Evolutionary conservation across 352 stramenopile species (phyloP).

Genomic region (Phytophthora fragariae): DNA sequence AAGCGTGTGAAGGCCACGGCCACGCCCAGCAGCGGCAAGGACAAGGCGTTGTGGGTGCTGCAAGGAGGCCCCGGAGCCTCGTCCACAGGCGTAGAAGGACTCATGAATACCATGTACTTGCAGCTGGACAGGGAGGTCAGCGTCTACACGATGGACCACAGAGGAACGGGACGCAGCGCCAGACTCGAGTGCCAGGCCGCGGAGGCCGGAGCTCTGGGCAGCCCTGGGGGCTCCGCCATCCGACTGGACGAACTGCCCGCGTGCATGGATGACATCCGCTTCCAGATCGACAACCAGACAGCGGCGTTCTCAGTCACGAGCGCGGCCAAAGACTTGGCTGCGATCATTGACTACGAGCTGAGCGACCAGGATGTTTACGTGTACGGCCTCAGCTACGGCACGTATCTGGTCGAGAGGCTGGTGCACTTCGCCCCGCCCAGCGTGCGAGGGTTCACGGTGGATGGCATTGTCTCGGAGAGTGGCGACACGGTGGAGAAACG

Average conservation of each 20-base stretch:
- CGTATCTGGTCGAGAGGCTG: conserved; percentile 71
- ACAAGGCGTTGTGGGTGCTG: conserved; percentile 73
- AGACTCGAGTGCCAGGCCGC: conserved; percentile 64
- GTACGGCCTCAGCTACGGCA: conserved; percentile 85
- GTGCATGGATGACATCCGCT: conserved; percentile 77
- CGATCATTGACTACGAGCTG: conserved; percentile 56
- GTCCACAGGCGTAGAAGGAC: conserved; percentile 70
- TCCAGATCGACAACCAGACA: conserved; percentile 80
- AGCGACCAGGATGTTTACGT: conserved; percentile 67
- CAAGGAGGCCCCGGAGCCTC: conserved; percentile 75
- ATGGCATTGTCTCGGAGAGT: conserved; percentile 74
- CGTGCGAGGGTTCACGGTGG: conserved; percentile 62
- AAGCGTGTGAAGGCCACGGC: conserved; percentile 52
- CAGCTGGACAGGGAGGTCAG: conserved; percentile 59
- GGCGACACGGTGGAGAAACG: conserved; percentile 57
- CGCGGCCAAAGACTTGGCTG: conserved; percentile 68
- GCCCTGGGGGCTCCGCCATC: conserved; percentile 59
- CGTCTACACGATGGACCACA: conserved; percentile 78
- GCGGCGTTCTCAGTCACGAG: conserved; percentile 78
- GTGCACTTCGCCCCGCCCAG: conserved; percentile 59
- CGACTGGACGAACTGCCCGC: conserved; percentile 61
- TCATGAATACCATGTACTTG: conserved; percentile 68
- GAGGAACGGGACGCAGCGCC: conserved; percentile 66
- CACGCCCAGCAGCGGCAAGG: conserved; percentile 10
- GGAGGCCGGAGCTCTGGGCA: conserved; percentile 56